Evolutionary conservation across 768 basidiomycete genomes (phyloP).

Genomic region (Asterophora parasitica): DNA sequence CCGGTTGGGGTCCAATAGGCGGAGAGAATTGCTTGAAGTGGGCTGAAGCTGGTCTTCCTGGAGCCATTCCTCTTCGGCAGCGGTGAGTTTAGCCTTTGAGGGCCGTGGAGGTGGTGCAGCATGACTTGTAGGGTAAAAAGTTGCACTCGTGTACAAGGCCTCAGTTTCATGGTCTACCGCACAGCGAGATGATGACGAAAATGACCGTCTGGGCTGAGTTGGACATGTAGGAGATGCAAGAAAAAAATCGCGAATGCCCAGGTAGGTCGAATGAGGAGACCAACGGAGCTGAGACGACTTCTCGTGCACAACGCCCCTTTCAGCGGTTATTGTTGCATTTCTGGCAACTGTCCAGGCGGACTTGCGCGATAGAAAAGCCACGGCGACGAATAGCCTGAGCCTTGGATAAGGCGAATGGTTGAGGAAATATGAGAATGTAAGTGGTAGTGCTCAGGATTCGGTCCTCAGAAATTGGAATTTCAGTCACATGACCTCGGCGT

Average conservation of each 20-base stretch:
- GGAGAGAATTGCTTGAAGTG: conserved; percentile 2
- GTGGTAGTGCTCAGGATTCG: too few species aligned
- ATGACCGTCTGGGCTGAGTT: conserved; percentile 12
- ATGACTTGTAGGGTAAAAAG: conserved; percentile 1
- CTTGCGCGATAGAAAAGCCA: conserved; percentile 10
- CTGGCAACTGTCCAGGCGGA: conserved; percentile 4
- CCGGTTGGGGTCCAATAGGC: conserved; percentile 7
- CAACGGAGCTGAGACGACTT: conserved; percentile 6
- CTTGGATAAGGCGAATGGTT: background rate
- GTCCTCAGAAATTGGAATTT: too few species aligned
- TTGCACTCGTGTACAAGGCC: conserved; percentile 9
- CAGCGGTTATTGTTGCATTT: conserved; percentile 11
- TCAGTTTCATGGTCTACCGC: conserved; percentile 11
- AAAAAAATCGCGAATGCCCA: conserved; percentile 16
- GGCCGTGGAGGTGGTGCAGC: background rate
- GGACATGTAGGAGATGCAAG: conserved; percentile 13
- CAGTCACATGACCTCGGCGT: conserved; percentile 5
- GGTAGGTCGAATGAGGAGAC: conserved; percentile 12
- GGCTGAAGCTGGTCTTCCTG: conserved; percentile 22
- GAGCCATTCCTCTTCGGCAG: conserved; percentile 36
- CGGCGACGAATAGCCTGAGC: background rate
- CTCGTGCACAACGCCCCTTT: conserved; percentile 5
- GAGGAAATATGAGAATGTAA: background rate
- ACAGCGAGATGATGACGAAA: conserved; percentile 4
- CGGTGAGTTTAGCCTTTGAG: conserved; percentile 11